phyloP scores from a whole-genome alignment of 2,329 filamentous ascomycete species.

The Penicillium sp. region DNA sequence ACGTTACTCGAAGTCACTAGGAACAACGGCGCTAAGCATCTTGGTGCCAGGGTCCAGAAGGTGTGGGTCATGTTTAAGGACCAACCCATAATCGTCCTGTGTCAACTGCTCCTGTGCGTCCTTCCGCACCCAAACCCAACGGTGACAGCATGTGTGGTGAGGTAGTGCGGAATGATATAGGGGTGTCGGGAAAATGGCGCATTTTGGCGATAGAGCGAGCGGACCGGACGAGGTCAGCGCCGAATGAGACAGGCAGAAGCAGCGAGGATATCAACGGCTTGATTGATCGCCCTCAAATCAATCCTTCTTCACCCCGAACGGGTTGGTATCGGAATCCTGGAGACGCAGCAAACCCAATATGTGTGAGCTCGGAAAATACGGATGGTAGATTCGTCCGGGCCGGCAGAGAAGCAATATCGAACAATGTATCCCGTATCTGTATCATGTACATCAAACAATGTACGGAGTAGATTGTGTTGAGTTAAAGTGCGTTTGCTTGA shows the following conservation, averaged over 20 bases:
- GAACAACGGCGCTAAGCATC: constrained; percentile 48
- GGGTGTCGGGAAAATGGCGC: constrained; percentile 37
- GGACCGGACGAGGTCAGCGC: constrained; percentile 1
- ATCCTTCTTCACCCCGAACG: not conserved
- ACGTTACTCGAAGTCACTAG: constrained; percentile 51
- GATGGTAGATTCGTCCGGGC: too few species aligned
- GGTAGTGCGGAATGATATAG: constrained; percentile 38
- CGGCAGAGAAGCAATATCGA: not conserved
- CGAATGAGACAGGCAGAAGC: constrained; percentile 12
- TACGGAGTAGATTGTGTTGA: not conserved
- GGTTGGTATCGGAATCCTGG: too few species aligned
- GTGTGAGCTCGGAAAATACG: not conserved
- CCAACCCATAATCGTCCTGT: constrained; percentile 49
- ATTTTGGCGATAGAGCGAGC: constrained; percentile 26
- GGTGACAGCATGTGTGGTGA: constrained; percentile 34
- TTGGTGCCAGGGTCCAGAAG: constrained; percentile 51
- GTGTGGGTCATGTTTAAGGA: constrained; percentile 51
- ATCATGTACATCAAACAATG: not conserved
- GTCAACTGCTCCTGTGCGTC: constrained; percentile 34
- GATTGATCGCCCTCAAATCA: not conserved
- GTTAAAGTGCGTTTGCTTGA: not conserved
- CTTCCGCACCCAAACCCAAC: constrained; percentile 46
- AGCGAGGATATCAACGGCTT: constrained; percentile 14
- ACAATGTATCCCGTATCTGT: not conserved
- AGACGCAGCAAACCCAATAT: not conserved